Evolutionary conservation across 352 stramenopile species (phyloP).

Genomic region (Phytophthora pseudosyringae): DNA sequence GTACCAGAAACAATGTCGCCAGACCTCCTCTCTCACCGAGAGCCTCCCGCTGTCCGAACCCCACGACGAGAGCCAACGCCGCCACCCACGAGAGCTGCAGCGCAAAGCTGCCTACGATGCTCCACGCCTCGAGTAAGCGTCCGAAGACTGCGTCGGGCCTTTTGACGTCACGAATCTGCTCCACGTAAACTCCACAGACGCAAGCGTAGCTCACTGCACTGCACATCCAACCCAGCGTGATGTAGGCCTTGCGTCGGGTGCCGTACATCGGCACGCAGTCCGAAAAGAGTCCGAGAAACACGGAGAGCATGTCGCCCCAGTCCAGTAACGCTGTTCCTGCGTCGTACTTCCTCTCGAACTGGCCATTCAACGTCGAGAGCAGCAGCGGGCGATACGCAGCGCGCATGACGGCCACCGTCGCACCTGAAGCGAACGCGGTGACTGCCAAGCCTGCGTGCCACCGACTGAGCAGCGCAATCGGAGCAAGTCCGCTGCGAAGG

Average conservation of each 20-base stretch:
- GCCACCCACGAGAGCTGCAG: slow-evolving; percentile 53
- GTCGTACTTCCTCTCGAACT: slow-evolving; percentile 44
- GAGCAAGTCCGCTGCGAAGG: slow-evolving; percentile 47
- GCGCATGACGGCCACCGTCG: slow-evolving; percentile 38
- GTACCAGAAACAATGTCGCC: slow-evolving; percentile 46
- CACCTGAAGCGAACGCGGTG: slow-evolving; percentile 39
- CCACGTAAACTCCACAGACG: slow-evolving; percentile 18
- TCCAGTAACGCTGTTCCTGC: slow-evolving; percentile 51
- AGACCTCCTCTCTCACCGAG: slow-evolving; percentile 54
- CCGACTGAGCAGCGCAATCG: slow-evolving; percentile 43
- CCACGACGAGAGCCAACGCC: slow-evolving; percentile 52
- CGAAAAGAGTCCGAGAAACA: slow-evolving; percentile 88
- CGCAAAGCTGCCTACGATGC: slow-evolving; percentile 37
- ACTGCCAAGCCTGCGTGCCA: slow-evolving; percentile 51
- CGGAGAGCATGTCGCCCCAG: slow-evolving; percentile 73
- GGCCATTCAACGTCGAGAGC: slow-evolving; percentile 44
- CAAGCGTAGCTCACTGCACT: slow-evolving; percentile 26
- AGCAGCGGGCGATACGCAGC: slow-evolving; percentile 54
- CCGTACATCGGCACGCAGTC: slow-evolving; percentile 84
- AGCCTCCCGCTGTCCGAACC: slow-evolving; percentile 59
- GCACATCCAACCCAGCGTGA: slow-evolving; percentile 74
- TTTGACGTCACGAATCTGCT: slow-evolving; percentile 8
- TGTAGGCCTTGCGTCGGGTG: slow-evolving; percentile 88
- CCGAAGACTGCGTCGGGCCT: slow-evolving; percentile 17
- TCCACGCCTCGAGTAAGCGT: slow-evolving; percentile 41